Conservation (phyloP, 305 asterid species). For the Plantago rigida region DNA sequence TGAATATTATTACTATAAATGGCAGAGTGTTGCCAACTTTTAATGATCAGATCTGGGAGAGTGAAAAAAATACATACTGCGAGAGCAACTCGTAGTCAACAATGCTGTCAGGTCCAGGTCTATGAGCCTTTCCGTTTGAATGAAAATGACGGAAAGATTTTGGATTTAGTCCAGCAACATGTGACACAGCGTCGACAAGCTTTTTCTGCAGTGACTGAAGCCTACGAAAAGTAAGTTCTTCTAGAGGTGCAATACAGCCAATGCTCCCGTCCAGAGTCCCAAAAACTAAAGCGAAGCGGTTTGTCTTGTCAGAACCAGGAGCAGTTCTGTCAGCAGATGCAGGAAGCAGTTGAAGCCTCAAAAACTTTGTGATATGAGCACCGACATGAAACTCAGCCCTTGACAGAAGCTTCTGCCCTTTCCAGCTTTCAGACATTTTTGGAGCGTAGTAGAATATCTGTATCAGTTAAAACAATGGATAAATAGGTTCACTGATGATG, state of each 20-base stretch:
- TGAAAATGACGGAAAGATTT: conserved; percentile 69
- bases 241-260: conserved; percentile 91
- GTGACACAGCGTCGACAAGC: conserved; percentile 77
- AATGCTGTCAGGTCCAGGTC: conserved; percentile 92
- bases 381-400: conserved; percentile 96
- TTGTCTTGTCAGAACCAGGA: conserved; percentile 75
- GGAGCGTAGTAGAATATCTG: conserved; percentile 92
- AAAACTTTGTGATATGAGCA: conserved; percentile 74
- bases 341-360: conserved; percentile 83
- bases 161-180: conserved; percentile 89
- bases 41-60: not conserved
- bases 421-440: conserved; percentile 87
- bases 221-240: conserved; percentile 87
- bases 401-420: conserved; percentile 86
- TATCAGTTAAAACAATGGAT: conserved; percentile 15
- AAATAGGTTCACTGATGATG: not conserved
- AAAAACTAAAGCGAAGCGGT: conserved; percentile 78
- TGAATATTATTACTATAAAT: not conserved
- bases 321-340: conserved; percentile 52
- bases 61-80: conserved; percentile 45
- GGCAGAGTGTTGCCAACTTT: conserved; percentile 4
- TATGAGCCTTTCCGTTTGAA: conserved; percentile 90
- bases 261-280: conserved; percentile 90
- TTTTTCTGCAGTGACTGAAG: conserved; percentile 88
- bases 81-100: conserved; percentile 84